These are phyloP conservation scores for Phascolomyces articulosus DNA, from an alignment of 371 early-diverging fungal species.

Conservation along the genomic window DNA sequence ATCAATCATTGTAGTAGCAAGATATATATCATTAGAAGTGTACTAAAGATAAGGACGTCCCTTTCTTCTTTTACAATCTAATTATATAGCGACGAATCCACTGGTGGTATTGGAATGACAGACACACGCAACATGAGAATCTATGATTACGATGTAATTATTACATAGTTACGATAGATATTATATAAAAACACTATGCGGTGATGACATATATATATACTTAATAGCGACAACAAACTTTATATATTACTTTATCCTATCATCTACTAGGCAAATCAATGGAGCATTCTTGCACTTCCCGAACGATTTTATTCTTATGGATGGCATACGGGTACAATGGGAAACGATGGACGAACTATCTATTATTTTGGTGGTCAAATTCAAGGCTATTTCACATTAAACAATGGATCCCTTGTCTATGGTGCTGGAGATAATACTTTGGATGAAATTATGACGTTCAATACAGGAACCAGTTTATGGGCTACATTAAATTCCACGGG, in stretches of 20 bases:
- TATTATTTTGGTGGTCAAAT: slow-evolving; percentile 19
- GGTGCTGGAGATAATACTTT: slow-evolving; percentile 8
- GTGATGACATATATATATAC: too few relatives aligned
- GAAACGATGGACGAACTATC: slow-evolving; percentile 15
- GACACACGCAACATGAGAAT: not conserved
- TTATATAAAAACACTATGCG: too few relatives aligned
- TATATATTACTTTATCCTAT: not conserved
- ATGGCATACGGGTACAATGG: slow-evolving; percentile 15
- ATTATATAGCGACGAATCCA: not conserved
- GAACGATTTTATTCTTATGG: not conserved
- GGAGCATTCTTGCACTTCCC: not conserved
- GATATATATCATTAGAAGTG: too few relatives aligned
- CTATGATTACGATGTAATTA: not conserved
- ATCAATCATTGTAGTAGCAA: too few relatives aligned
- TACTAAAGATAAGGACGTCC: too few relatives aligned
- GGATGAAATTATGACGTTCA: slow-evolving; percentile 13
- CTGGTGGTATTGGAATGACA: not conserved
- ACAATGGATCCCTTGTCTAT: not conserved
- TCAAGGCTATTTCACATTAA: slow-evolving; percentile 1
- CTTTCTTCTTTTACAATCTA: too few relatives aligned
- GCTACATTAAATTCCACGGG: not conserved
- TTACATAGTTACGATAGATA: not conserved
- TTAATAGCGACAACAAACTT: too few relatives aligned
- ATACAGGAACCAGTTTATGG: slow-evolving; percentile 8
- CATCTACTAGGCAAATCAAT: slow-evolving; percentile 1